These are phyloP conservation scores for Blastobotrys illinoisensis DNA, from an alignment of 1,139 yeast species.

Conservation along the genomic window DNA sequence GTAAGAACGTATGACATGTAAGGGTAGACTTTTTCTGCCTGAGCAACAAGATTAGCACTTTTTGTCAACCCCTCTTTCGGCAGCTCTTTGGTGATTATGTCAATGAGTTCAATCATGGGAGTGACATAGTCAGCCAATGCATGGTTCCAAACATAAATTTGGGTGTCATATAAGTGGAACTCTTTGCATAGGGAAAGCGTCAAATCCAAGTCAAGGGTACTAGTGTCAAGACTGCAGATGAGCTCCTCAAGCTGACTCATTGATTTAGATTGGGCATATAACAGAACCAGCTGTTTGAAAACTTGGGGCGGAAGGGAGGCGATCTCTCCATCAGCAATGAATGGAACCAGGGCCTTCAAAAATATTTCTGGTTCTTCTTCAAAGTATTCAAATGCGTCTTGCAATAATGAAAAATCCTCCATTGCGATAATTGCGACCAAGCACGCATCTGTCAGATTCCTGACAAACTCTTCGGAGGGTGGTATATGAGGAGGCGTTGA, in stretches of 20 bases:
- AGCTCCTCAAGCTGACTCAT: conserved; percentile 56
- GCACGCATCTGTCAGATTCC: conserved; percentile 34
- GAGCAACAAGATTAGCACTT: conserved; percentile 14
- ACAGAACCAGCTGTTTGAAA: conserved; percentile 52
- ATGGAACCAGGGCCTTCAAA: conserved; percentile 47
- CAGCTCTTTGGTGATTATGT: conserved; percentile 29
- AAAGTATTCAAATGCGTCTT: conserved; percentile 47
- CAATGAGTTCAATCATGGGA: conserved; percentile 58
- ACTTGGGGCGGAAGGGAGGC: conserved; percentile 53
- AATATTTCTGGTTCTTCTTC: conserved; percentile 36
- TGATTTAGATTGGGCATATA: conserved; percentile 39
- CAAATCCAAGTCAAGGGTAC: conserved; percentile 67
- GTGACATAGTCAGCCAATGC: conserved; percentile 60
- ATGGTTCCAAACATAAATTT: conserved; percentile 62
- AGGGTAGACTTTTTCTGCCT: conserved; percentile 43
- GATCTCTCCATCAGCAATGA: conserved; percentile 45
- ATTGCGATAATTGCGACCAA: conserved; percentile 40
- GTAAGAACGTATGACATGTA: conserved; percentile 67
- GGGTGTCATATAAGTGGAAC: conserved; percentile 52
- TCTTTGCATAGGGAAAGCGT: conserved; percentile 55
- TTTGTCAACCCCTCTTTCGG: conserved; percentile 12
- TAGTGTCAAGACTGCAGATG: conserved; percentile 58
- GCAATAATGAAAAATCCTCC: conserved; percentile 38
- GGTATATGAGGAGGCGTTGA: conserved; percentile 13
- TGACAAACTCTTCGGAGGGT: background rate